Evolutionary conservation across 257 asterid species (phyloP), one percentile per base, ranked within the genome.

Genomic region (Salvia splendens): DNA sequence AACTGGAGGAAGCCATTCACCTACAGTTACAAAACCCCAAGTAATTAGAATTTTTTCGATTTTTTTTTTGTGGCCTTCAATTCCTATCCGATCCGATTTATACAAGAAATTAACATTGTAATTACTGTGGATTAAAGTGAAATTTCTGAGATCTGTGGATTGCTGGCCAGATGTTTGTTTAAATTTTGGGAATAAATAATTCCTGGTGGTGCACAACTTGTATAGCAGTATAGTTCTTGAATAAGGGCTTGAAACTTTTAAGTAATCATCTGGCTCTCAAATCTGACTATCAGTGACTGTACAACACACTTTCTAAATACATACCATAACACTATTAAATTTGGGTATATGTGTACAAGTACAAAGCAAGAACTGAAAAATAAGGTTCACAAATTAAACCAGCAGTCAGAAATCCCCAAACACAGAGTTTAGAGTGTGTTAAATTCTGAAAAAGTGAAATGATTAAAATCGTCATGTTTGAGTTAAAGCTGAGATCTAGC

Each of bases 1-100:
- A 75, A 64, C 89, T 72, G 63, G 86, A 80, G 57, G 88, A 71
- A 54, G 88, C 12, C 3, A 0, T 6, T 16, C 32, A 8, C 59
- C 81, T 75, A 77, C 67, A 38, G 10, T 6, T 9, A 6, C 43
- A 38, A 8, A 38, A 6, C 43, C 74, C 43, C 74, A 70, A 59
- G 74, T 60, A 78, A 33, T 17, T 36, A 56, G 30, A 49, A 6
- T 6, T 16, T 16, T 36, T 7, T 41, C 1, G 1, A 0, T 1
- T 28, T n/a, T 17, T 17, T 1, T 28, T n/a, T 17, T 17, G 20
- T 17, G 20, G 20, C 20, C 20, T 17, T 17, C 20, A 17, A 17
- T 17, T 17, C 20, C 20, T 17, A 17, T 17, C 20, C 20, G 20
- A 17, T 17, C 20, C 20, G 20, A 17, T 17, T 17, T 17, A 17